phyloP scores from a whole-genome alignment of 768 basidiomycete genomes.

The Agrocybe praecox region DNA sequence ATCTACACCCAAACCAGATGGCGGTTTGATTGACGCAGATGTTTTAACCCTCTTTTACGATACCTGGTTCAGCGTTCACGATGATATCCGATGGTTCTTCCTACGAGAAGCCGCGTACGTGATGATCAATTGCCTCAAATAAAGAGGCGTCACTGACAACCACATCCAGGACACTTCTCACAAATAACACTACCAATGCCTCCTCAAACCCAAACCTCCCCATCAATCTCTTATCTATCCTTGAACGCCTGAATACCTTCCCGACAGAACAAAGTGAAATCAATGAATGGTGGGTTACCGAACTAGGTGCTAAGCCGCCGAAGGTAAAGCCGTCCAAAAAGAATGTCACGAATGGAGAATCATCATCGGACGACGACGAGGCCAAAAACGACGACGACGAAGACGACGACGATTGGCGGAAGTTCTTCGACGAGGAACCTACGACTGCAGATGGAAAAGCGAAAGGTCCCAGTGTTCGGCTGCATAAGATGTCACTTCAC shows the following conservation, averaged over 20 bases:
- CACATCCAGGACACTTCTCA: slow-evolving; percentile 30
- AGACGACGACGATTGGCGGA: slow-evolving; percentile 70
- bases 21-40: slow-evolving; percentile 52
- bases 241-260: slow-evolving; percentile 72
- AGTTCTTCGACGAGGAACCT: slow-evolving; percentile 76
- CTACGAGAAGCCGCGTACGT: slow-evolving; percentile 75
- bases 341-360: slow-evolving; percentile 26
- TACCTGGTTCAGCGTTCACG: slow-evolving; percentile 75
- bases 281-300: slow-evolving; percentile 79
- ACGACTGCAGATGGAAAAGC: slow-evolving; percentile 32
- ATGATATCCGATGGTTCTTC: slow-evolving; percentile 91
- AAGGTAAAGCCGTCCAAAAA: slow-evolving; percentile 47
- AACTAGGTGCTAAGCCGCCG: slow-evolving; percentile 60
- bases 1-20: slow-evolving; percentile 22
- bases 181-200: slow-evolving; percentile 28
- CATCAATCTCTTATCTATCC: slow-evolving; percentile 57
- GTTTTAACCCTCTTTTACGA: slow-evolving; percentile 66
- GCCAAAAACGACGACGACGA: slow-evolving; percentile 32
- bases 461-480: slow-evolving; percentile 44
- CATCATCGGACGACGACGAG: slow-evolving; percentile 35
- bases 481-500: slow-evolving; percentile 71
- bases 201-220: slow-evolving; percentile 41
- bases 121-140: not conserved
- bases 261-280: slow-evolving; percentile 71
- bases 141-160: not conserved